Conservation (phyloP, 2,329 filamentous ascomycete species). For the Cladophialophora exuberans region DNA sequence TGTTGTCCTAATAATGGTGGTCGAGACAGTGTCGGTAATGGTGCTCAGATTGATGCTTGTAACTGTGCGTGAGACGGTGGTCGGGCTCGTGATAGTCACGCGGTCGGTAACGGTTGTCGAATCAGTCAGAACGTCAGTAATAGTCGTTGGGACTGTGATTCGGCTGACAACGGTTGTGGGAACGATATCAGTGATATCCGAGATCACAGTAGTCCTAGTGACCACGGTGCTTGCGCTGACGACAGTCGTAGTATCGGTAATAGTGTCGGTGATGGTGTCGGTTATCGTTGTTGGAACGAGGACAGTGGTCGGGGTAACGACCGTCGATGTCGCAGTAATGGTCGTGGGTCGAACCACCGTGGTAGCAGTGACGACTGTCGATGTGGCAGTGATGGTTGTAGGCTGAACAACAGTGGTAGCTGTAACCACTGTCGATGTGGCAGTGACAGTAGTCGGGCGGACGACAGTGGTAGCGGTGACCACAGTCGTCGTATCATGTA, state of each 20-base stretch:
- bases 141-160: slow-evolving; percentile 3
- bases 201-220: too few species aligned
- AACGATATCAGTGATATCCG: too few species aligned
- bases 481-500: not conserved
- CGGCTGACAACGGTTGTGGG: slow-evolving; percentile 12
- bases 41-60: slow-evolving; percentile 4
- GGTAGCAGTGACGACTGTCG: too few species aligned
- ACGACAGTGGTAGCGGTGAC: not conserved
- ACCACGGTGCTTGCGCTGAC: too few species aligned
- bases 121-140: slow-evolving; percentile 1
- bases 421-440: not conserved
- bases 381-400: too few species aligned
- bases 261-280: too few species aligned
- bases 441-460: not conserved
- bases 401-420: too few species aligned
- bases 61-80: slow-evolving; percentile 18
- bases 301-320: too few species aligned
- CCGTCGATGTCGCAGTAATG: too few species aligned
- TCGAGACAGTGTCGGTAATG: slow-evolving; percentile 9
- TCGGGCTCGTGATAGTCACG: slow-evolving; percentile 7
- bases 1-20: slow-evolving; percentile 9
- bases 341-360: too few species aligned
- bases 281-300: too few species aligned
- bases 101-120: not conserved
- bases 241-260: too few species aligned